These are phyloP conservation scores for Heteromeles arbutifolia DNA, from an alignment of 306 rosid genomes.

Conservation along the genomic window DNA sequence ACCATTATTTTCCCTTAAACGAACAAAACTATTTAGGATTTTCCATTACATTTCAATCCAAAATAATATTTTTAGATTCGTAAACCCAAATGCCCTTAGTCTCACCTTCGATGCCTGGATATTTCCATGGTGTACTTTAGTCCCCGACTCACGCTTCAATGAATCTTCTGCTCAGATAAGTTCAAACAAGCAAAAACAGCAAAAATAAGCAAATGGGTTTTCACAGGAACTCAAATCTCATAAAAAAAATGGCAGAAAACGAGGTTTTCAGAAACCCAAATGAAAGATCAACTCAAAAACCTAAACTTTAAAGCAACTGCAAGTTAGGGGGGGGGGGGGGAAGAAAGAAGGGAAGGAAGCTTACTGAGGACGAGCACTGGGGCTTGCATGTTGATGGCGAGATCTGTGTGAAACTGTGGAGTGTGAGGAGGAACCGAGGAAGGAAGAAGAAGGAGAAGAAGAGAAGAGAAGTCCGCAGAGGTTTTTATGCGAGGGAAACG, in stretches of 20 bases:
- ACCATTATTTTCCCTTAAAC: not conserved
- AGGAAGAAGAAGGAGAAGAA: not conserved
- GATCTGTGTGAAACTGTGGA: not conserved
- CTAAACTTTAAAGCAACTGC: not conserved
- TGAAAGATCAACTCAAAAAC: not conserved
- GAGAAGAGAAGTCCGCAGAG: not conserved
- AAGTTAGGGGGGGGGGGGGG: not conserved
- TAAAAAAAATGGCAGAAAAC: not conserved
- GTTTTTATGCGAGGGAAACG: slow-evolving; percentile 8
- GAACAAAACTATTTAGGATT: not conserved
- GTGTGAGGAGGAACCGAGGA: not conserved
- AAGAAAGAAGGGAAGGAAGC: not conserved
- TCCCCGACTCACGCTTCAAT: slow-evolving; percentile 86
- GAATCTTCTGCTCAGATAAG: slow-evolving; percentile 66
- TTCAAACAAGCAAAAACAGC: not conserved
- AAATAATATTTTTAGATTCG: not conserved
- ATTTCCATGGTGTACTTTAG: slow-evolving; percentile 81
- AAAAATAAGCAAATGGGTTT: not conserved
- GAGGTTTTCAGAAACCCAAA: not conserved
- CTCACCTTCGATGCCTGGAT: slow-evolving; percentile 89
- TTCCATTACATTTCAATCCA: not conserved
- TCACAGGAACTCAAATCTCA: not conserved
- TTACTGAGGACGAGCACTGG: slow-evolving; percentile 60
- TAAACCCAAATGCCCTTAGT: not conserved
- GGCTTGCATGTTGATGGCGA: slow-evolving; percentile 33